These are phyloP conservation scores for Ceratocystis diversiconidia DNA, from an alignment of 2,329 filamentous ascomycete species.

Conservation along the genomic window DNA sequence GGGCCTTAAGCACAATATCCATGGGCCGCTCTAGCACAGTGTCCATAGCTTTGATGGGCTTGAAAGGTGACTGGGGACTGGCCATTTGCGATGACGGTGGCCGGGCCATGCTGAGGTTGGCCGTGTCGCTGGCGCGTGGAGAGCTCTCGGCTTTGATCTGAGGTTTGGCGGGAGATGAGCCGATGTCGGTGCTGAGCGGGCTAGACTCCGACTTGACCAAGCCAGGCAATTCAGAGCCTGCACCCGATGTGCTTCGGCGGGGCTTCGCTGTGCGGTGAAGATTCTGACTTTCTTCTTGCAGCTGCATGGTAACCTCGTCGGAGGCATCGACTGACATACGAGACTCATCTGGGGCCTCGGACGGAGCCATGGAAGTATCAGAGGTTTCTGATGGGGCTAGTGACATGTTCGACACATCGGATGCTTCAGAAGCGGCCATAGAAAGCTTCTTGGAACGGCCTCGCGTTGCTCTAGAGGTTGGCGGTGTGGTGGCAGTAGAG, in stretches of 20 bases:
- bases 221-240: no score
- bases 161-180: slow-evolving; percentile 9
- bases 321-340: slow-evolving; percentile 8
- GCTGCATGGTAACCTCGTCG: slow-evolving; percentile 16
- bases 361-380: background rate
- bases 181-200: slow-evolving; percentile 4
- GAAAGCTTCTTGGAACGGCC: slow-evolving; percentile 1
- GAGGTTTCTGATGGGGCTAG: background rate
- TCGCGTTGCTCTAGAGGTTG: background rate
- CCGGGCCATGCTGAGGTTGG: slow-evolving; percentile 46
- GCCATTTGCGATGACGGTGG: slow-evolving; percentile 25
- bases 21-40: slow-evolving; percentile 75
- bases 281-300: slow-evolving; percentile 11
- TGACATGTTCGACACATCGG: background rate
- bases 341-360: background rate
- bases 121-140: slow-evolving; percentile 28
- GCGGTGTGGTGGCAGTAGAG: background rate
- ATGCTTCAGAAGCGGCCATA: background rate
- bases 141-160: slow-evolving; percentile 12
- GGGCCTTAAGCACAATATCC: slow-evolving; percentile 83
- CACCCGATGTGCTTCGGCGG: background rate
- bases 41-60: slow-evolving; percentile 62
- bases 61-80: slow-evolving; percentile 39
- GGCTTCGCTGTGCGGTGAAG: slow-evolving; percentile 4
- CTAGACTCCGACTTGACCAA: slow-evolving; percentile 10